Percentiles rank a stretch among this genome's conserved stretches.
These are phyloP conservation scores for Pilasporangium apinafurcum DNA, from an alignment of 352 stramenopile species.

Conservation along the genomic window DNA sequence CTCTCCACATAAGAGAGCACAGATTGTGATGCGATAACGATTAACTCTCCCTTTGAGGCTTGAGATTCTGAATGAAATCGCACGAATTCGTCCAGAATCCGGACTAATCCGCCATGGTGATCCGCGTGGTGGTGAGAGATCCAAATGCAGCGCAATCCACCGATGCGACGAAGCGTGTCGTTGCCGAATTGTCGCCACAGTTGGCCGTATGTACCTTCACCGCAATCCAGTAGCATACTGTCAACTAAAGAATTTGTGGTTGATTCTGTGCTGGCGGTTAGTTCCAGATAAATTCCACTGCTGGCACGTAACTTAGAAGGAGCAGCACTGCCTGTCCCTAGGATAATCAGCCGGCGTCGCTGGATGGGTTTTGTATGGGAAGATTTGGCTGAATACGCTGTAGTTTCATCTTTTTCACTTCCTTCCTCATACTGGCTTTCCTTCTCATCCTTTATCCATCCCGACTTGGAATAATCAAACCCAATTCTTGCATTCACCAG, in stretches of 20 bases:
- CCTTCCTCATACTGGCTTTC: neutral
- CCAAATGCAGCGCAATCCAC: constrained; percentile 87
- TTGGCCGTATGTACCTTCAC: constrained; percentile 93
- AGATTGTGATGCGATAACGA: constrained; percentile 45
- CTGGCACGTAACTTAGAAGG: constrained; percentile 97
- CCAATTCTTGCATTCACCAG: neutral
- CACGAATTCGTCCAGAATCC: constrained; percentile 74
- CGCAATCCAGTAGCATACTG: constrained; percentile 91
- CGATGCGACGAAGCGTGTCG: constrained; percentile 30
- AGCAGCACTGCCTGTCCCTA: constrained; percentile 94
- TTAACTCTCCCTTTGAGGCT: constrained; percentile 5
- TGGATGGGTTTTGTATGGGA: constrained; percentile 1
- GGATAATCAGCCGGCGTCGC: constrained; percentile 81
- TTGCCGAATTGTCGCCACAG: constrained; percentile 61
- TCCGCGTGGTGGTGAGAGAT: constrained; percentile 97
- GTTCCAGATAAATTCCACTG: constrained; percentile 88
- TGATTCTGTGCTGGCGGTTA: constrained; percentile 1
- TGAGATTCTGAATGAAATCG: constrained; percentile 12
- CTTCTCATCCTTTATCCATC: constrained; percentile 21
- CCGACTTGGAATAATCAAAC: constrained; percentile 34
- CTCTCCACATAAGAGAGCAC: constrained; percentile 51
- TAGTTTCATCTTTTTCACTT: constrained; percentile 1
- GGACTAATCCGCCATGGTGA: constrained; percentile 94
- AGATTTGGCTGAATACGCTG: too few relatives aligned
- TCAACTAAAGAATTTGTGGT: constrained; percentile 3